These are phyloP conservation scores for Strobilomyces dryophilus DNA, from an alignment of 768 basidiomycete species.

Conservation along the genomic window DNA sequence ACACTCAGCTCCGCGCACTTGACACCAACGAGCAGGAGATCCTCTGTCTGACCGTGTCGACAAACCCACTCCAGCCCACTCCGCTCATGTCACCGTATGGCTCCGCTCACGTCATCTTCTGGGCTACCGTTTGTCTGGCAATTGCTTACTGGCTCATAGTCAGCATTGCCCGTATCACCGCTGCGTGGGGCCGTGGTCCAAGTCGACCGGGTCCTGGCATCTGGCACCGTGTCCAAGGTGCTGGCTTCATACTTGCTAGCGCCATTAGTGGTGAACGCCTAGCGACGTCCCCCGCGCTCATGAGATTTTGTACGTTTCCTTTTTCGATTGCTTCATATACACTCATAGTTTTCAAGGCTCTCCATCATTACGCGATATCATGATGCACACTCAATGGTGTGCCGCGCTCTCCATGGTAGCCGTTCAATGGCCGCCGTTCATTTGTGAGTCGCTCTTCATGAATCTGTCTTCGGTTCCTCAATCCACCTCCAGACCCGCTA, in stretches of 20 bases:
- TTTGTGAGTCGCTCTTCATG: constrained; percentile 53
- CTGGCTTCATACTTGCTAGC: constrained; percentile 86
- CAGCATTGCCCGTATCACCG: constrained; percentile 72
- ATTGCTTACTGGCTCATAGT: constrained; percentile 81
- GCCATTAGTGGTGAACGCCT: constrained; percentile 91
- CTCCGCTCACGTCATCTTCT: constrained; percentile 62
- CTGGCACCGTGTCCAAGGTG: constrained; percentile 74
- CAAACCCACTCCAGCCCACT: constrained; percentile 71
- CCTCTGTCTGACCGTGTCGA: constrained; percentile 72
- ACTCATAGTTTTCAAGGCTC: constrained; percentile 55
- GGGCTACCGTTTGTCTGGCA: constrained; percentile 68
- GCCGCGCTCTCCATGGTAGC: constrained; percentile 88
- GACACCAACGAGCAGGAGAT: constrained; percentile 83
- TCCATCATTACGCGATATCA: constrained; percentile 86
- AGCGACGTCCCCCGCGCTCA: constrained; percentile 76
- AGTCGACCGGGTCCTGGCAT: constrained; percentile 52
- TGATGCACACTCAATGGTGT: constrained; percentile 94
- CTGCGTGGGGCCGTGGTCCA: constrained; percentile 79
- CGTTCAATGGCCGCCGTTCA: constrained; percentile 90
- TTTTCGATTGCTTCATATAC: constrained; percentile 7
- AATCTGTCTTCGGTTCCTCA: constrained; percentile 9
- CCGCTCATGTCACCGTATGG: constrained; percentile 59
- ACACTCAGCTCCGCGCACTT: constrained; percentile 81
- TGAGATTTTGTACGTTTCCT: constrained; percentile 74
- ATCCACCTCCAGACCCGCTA: constrained; percentile 66